Base-by-base conservation (phyloP, 2,329 filamentous ascomycete species). In the Sporothrix brunneoviolacea region DNA sequence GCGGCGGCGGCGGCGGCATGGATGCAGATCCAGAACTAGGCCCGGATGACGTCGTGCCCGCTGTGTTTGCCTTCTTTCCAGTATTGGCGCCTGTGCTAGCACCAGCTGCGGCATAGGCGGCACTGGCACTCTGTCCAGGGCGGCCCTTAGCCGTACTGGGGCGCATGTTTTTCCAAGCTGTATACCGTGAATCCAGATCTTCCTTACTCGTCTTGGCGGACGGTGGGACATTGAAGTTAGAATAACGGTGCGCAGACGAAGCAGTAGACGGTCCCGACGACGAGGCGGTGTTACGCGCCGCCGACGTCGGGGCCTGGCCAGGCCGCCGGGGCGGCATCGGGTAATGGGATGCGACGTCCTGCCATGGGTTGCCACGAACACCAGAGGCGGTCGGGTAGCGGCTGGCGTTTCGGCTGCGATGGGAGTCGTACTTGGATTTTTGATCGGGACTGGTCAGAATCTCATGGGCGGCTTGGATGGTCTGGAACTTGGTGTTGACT, bases 401-500 rank as follows among this genome's bases (percentile, higher is more conserved):
- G 19, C 60, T 60, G 15, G 58, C 49, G 12, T 63, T 60, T 22
- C 64, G 67, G 22, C 62, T 62, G 44, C 72, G 68, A 27, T 71
- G 67, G 12, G 71, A 69, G 61, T 82, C 77, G 55, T 80, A 80
- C 49, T 76, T 77, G 27, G 70, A 64, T 54, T 73, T 79, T 48
- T 70, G 64, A 3, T 69, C 66, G 1, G 75, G 69, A 52, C 79
- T 76, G 22, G 69, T 72, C 13, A 82, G 66, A 48, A 95, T 75
- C 64, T 95, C 90, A 62, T 94, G 84, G 19, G 90, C 90, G 4
- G 86, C 81, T 66, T 94, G 88, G 43, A 95, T 94, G 44, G 84
- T 79, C 65, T 94, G 87, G 62, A 95, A 95, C 62, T 88, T 86
- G 28, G 84, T 75, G 57, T 87, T 88, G 62, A 85, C 86, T 62